These are phyloP conservation scores for Hypholoma sublateritium DNA, from an alignment of 768 basidiomycete genomes.

Conservation along the genomic window DNA sequence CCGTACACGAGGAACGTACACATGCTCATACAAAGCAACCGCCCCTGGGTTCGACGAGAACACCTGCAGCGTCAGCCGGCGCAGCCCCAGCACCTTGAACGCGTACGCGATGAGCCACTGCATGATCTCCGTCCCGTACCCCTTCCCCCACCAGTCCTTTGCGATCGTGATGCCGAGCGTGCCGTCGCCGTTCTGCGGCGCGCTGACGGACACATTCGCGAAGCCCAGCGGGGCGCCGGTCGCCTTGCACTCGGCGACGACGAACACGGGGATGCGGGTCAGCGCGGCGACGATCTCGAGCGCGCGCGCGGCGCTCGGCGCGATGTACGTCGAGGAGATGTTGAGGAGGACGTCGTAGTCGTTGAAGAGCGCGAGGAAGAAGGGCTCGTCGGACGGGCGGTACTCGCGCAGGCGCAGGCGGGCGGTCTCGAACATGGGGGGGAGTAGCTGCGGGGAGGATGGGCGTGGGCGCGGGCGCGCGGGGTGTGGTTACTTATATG, in stretches of 20 bases:
- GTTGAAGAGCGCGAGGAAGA: background rate
- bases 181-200: background rate
- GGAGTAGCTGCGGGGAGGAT: background rate
- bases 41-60: background rate
- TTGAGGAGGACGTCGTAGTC: background rate
- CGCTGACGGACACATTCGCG: background rate
- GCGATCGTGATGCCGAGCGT: background rate
- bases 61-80: background rate
- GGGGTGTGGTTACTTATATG: too few relatives aligned
- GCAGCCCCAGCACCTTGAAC: background rate
- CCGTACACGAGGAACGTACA: background rate
- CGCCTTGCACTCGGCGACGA: background rate
- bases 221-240: background rate
- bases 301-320: background rate
- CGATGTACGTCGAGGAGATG: background rate
- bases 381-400: background rate
- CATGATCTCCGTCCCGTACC: slow-evolving; percentile 1
- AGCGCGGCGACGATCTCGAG: background rate
- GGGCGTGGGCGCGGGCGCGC: too few relatives aligned
- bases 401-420: background rate
- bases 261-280: background rate
- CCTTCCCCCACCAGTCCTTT: background rate
- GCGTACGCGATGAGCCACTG: background rate
- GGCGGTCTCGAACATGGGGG: background rate
- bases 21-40: background rate